Percentiles rank a stretch among this genome's conserved stretches.
phyloP scores from a whole-genome alignment of 805 yeast genomes.

The Candida jianshihensis region DNA sequence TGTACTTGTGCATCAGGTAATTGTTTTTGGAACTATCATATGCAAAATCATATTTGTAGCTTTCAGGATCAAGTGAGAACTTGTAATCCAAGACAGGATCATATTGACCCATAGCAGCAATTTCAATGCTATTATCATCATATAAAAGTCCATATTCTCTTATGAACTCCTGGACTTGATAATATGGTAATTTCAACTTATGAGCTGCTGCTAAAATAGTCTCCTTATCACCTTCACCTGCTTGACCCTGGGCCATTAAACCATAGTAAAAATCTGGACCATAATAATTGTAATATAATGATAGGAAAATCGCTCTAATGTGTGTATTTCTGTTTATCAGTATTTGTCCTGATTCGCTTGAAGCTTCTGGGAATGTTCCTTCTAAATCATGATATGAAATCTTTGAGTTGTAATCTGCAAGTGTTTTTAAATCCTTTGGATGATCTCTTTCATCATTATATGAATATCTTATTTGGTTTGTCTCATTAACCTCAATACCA shows the following conservation, averaged over 20 bases:
- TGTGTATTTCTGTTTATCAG: slow-evolving; percentile 52
- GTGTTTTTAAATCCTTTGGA: slow-evolving; percentile 14
- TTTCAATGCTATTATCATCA: slow-evolving; percentile 30
- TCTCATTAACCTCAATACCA: slow-evolving; percentile 32
- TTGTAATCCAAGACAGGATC: slow-evolving; percentile 40
- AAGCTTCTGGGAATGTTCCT: slow-evolving; percentile 62
- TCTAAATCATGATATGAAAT: slow-evolving; percentile 56
- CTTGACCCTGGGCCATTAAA: slow-evolving; percentile 50
- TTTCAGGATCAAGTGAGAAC: slow-evolving; percentile 11
- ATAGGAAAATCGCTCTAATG: slow-evolving; percentile 47
- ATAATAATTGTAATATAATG: slow-evolving; percentile 56
- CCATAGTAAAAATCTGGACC: slow-evolving; percentile 59
- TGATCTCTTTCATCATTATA: slow-evolving; percentile 30
- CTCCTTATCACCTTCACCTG: slow-evolving; percentile 82
- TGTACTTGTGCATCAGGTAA: slow-evolving; percentile 16
- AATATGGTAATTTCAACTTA: slow-evolving; percentile 38
- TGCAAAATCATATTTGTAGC: slow-evolving; percentile 7
- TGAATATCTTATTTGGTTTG: slow-evolving; percentile 20
- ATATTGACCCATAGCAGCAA: slow-evolving; percentile 52
- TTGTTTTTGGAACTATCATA: slow-evolving; percentile 15
- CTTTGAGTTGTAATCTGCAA: slow-evolving; percentile 24
- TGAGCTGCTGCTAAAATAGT: slow-evolving; percentile 67
- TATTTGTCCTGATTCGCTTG: slow-evolving; percentile 67
- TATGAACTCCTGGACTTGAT: slow-evolving; percentile 47
- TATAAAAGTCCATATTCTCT: slow-evolving; percentile 42